phyloP scores from a whole-genome alignment of 148 eudicot genomes.

The Chenopodium album region DNA sequence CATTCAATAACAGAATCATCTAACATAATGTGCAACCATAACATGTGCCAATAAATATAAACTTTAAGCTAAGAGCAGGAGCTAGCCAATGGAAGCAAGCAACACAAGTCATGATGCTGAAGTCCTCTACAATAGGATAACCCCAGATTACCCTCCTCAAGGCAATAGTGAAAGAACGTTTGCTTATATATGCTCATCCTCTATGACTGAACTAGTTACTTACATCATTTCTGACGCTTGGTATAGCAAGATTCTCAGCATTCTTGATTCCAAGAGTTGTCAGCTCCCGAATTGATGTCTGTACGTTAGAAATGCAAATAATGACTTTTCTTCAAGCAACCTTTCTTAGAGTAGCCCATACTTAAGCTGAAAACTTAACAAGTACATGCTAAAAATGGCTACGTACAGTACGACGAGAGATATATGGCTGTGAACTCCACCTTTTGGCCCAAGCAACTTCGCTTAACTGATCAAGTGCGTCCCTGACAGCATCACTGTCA shows the following conservation, averaged over 20 bases:
- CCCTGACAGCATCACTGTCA: constrained; percentile 86
- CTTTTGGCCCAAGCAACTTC: constrained; percentile 89
- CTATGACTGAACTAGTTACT: constrained; percentile 27
- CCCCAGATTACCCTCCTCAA: neutral
- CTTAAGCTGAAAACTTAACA: neutral
- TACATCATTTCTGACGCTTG: constrained; percentile 95
- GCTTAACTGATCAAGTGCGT: constrained; percentile 82
- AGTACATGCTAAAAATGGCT: constrained; percentile 9
- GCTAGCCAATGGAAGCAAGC: neutral
- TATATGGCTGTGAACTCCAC: constrained; percentile 96
- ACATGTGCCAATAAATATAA: neutral
- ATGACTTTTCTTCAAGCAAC: constrained; percentile 4
- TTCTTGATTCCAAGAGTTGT: constrained; percentile 92
- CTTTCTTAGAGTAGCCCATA: neutral
- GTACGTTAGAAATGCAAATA: constrained; percentile 27
- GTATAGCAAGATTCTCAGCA: constrained; percentile 92
- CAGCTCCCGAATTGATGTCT: constrained; percentile 89
- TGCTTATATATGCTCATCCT: neutral
- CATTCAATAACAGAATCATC: neutral
- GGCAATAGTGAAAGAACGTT: neutral
- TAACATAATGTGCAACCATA: neutral
- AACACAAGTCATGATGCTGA: neutral
- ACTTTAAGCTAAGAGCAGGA: neutral
- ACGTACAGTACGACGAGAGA: constrained; percentile 85
- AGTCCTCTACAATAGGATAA: neutral